These are phyloP conservation scores for Septoria linicola DNA, from an alignment of 2,329 filamentous ascomycete genomes.

Conservation along the genomic window DNA sequence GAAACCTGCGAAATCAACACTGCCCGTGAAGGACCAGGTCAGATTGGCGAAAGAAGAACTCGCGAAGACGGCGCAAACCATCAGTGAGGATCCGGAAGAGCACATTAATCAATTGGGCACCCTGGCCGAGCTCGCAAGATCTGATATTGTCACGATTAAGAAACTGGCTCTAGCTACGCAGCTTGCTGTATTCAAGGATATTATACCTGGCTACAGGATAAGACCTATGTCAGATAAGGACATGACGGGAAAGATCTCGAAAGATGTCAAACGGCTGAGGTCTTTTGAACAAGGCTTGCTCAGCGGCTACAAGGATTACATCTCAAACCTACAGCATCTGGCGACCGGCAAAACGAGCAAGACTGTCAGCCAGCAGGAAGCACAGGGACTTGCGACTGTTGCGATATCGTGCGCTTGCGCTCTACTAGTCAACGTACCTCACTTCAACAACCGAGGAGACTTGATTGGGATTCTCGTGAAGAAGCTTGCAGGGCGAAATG, in stretches of 20 bases:
- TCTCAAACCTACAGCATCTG: slow-evolving; percentile 70
- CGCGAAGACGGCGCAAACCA: slow-evolving; percentile 72
- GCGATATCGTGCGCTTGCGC: slow-evolving; percentile 84
- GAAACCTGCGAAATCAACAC: slow-evolving; percentile 56
- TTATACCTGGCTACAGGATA: slow-evolving; percentile 95
- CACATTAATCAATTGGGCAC: slow-evolving; percentile 76
- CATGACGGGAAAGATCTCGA: slow-evolving; percentile 77
- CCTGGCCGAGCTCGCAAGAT: slow-evolving; percentile 70
- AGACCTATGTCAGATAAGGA: slow-evolving; percentile 74
- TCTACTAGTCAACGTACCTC: slow-evolving; percentile 76
- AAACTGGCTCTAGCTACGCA: slow-evolving; percentile 86
- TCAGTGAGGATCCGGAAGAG: slow-evolving; percentile 94
- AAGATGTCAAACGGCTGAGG: slow-evolving; percentile 80
- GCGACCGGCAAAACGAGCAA: slow-evolving; percentile 56
- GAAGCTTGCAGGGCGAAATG: slow-evolving; percentile 70
- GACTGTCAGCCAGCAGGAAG: slow-evolving; percentile 37
- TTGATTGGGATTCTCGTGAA: slow-evolving; percentile 82
- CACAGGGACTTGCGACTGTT: slow-evolving; percentile 59
- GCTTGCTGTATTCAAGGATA: slow-evolving; percentile 86
- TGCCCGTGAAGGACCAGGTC: slow-evolving; percentile 77
- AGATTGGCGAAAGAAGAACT: slow-evolving; percentile 87
- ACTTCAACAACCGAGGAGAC: slow-evolving; percentile 95
- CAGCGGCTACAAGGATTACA: slow-evolving; percentile 77
- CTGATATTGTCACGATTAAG: slow-evolving; percentile 69
- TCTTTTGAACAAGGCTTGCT: slow-evolving; percentile 86